Evolutionary conservation across 2,329 filamentous ascomycete genomes (phyloP).

Genomic region (Beauveria bassiana): DNA sequence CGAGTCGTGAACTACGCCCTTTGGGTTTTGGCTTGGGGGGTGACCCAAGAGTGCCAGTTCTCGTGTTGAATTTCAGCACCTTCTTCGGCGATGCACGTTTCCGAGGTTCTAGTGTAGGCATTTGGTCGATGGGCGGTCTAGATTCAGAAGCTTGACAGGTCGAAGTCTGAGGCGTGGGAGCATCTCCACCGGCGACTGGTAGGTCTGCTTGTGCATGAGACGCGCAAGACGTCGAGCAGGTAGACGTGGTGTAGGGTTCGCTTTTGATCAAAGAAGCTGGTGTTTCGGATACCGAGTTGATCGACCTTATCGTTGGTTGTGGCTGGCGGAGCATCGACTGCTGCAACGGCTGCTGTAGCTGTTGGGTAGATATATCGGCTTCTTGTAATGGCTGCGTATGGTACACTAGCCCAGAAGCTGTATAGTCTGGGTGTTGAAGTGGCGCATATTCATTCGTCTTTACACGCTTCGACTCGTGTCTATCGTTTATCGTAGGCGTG

Average conservation of each 20-base stretch:
- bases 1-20: conserved; percentile 32
- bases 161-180: neutral
- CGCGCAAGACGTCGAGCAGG: no score
- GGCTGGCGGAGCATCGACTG: neutral
- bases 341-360: neutral
- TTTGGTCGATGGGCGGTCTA: neutral
- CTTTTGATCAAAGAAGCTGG: no score
- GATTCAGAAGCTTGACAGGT: neutral
- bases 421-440: conserved; percentile 9
- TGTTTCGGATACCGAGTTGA: neutral
- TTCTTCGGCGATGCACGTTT: conserved; percentile 27
- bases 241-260: neutral
- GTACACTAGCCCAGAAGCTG: neutral
- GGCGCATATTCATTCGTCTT: conserved; percentile 27
- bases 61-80: conserved; percentile 48
- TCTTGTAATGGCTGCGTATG: neutral
- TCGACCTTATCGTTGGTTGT: neutral
- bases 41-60: conserved; percentile 55
- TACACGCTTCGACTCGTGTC: conserved; percentile 29
- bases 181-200: neutral
- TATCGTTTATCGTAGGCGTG: neutral
- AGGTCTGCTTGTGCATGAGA: neutral
- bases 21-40: conserved; percentile 47
- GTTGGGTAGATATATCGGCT: neutral
- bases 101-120: neutral